Percentiles rank a stretch among this genome's conserved stretches.
These are phyloP conservation scores for Penicillium samsonianum DNA, from an alignment of 495 filamentous ascomycete genomes.

Conservation along the genomic window DNA sequence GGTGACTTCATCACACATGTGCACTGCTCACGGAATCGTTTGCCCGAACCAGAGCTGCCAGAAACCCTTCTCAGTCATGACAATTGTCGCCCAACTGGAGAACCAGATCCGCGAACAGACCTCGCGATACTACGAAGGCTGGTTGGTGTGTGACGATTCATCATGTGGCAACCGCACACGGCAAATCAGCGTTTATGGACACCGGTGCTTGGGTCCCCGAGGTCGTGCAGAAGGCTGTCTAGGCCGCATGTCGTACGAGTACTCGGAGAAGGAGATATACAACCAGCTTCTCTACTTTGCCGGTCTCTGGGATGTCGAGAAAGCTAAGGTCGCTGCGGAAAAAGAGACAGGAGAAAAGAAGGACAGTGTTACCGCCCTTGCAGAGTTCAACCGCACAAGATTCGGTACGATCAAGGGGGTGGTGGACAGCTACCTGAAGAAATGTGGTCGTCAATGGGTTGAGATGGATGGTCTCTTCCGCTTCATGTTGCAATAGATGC, in stretches of 20 bases:
- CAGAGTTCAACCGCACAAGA: slow-evolving; percentile 72
- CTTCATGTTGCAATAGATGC: slow-evolving; percentile 55
- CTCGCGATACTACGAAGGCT: slow-evolving; percentile 86
- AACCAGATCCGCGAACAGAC: slow-evolving; percentile 74
- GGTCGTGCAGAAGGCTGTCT: slow-evolving; percentile 79
- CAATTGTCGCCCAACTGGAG: slow-evolving; percentile 83
- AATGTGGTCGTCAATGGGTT: slow-evolving; percentile 94
- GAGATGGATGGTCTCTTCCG: slow-evolving; percentile 91
- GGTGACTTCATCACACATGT: slow-evolving; percentile 52
- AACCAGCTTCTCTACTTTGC: slow-evolving; percentile 92
- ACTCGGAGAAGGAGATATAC: slow-evolving; percentile 84
- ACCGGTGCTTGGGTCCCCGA: slow-evolving; percentile 81
- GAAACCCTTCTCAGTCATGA: slow-evolving; percentile 65
- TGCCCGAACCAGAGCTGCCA: slow-evolving; percentile 66
- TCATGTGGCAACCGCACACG: slow-evolving; percentile 84
- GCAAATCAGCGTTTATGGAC: slow-evolving; percentile 89
- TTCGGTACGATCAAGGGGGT: slow-evolving; percentile 74
- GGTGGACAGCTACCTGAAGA: slow-evolving; percentile 86
- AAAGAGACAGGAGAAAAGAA: slow-evolving; percentile 49
- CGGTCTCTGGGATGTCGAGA: slow-evolving; percentile 85
- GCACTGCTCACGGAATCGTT: slow-evolving; percentile 69
- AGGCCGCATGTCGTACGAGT: slow-evolving; percentile 89
- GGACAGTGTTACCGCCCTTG: slow-evolving; percentile 69
- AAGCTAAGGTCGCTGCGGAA: slow-evolving; percentile 57
- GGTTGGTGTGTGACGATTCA: slow-evolving; percentile 86